Percentiles rank a stretch among this genome's conserved stretches.
Evolutionary conservation across 768 basidiomycete genomes (phyloP).

Genomic region (Tylopilus subfusipes): DNA sequence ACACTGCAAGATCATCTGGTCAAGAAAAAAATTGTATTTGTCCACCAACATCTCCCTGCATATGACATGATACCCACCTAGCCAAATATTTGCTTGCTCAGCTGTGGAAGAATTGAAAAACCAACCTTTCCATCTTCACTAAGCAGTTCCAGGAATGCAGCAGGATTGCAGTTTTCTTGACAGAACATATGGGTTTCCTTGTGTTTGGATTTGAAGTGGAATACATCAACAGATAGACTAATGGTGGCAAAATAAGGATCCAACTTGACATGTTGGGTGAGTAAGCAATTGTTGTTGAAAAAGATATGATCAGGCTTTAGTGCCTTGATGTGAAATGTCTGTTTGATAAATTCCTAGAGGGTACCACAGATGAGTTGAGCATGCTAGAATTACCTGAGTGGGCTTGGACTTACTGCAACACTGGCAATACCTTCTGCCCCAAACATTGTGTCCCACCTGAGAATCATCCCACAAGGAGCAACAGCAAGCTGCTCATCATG

Average conservation of each 20-base stretch:
- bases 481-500: constrained; percentile 7
- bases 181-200: constrained; percentile 25
- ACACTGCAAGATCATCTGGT: constrained; percentile 33
- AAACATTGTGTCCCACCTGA: neutral
- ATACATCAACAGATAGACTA: constrained; percentile 38
- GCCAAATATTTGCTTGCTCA: constrained; percentile 39
- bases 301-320: constrained; percentile 4
- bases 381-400: no score
- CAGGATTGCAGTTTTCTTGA: constrained; percentile 30
- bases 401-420: neutral
- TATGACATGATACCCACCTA: constrained; percentile 34
- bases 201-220: constrained; percentile 39
- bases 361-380: no score
- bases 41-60: constrained; percentile 31
- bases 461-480: neutral
- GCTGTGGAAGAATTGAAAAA: constrained; percentile 36
- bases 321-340: neutral
- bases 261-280: neutral
- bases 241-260: no score
- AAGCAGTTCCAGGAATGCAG: constrained; percentile 27
- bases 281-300: constrained; percentile 11
- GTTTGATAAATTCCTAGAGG: constrained; percentile 10
- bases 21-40: constrained; percentile 36
- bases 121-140: constrained; percentile 24
- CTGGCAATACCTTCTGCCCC: constrained; percentile 4